These are phyloP conservation scores for Acacia pycnantha DNA, from an alignment of 331 rosid genomes.

Conservation along the genomic window DNA sequence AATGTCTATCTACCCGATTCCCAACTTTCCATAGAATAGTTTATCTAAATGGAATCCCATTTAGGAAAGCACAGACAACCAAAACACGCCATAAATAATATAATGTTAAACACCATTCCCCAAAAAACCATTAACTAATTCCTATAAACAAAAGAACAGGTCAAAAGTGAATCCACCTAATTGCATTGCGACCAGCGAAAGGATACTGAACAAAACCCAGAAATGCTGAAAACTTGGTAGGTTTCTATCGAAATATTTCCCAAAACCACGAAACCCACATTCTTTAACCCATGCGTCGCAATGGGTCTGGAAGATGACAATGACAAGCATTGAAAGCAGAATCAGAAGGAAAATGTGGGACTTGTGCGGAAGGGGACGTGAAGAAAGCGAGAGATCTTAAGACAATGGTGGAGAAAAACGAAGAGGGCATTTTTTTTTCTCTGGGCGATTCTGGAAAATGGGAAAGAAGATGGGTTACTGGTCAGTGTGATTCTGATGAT, in stretches of 20 bases:
- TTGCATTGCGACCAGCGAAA: constrained; percentile 45
- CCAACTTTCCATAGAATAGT: constrained; percentile 1
- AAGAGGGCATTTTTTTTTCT: constrained; percentile 14
- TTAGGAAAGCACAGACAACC: constrained; percentile 1
- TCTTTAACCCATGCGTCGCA: constrained; percentile 33
- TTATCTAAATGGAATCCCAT: constrained; percentile 24
- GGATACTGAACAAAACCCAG: constrained; percentile 9
- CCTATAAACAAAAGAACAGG: not conserved
- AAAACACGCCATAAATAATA: not conserved
- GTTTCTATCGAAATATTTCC: constrained; percentile 26
- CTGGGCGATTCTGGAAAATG: not conserved
- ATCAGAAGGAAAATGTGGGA: constrained; percentile 24
- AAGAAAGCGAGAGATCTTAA: constrained; percentile 33
- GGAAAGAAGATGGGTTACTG: not conserved
- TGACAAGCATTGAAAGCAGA: constrained; percentile 31
- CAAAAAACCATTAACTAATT: not conserved
- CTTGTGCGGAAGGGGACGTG: constrained; percentile 13
- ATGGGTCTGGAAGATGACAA: constrained; percentile 22
- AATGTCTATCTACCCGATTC: not conserved
- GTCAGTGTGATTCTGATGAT: not conserved
- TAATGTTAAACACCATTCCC: constrained; percentile 6
- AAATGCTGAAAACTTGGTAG: constrained; percentile 36
- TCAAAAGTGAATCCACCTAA: constrained; percentile 35
- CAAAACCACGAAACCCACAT: constrained; percentile 26
- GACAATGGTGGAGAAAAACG: constrained; percentile 4